Base-by-base conservation (phyloP, 768 basidiomycete species). In the Lyophyllum shimeji region DNA sequence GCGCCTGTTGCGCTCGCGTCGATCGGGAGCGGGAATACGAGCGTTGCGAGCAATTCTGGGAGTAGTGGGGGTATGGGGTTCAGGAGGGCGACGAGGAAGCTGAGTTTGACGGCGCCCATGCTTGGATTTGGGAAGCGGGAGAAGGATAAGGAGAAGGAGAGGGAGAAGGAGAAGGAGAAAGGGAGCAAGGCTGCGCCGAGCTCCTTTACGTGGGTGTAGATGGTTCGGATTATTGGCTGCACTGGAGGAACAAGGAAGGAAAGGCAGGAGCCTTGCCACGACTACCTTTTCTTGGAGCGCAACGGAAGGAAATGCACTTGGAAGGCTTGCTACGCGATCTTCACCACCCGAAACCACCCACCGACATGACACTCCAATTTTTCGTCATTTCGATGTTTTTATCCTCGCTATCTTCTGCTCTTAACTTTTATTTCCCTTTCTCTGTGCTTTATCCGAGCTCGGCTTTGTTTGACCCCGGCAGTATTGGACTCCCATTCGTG, bases 21-120 rank as follows among this genome's bases (percentile, higher is more conserved):
- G 33, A 52, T 58, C 21, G 55, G 52, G 23, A 47, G 34, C 42
- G 46, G 45, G 34, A 57, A 52, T 40, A 63, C 57, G 21, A 69
- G 57, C 48, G 61, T 59, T 31, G 56, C 53, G 39, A 63, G 60
- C 54, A 61, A 65, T 25, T 55, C 61, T 8, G 65, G 52, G 53
- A 67, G 64, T 39, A 58, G 48, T 20, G 49, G 48, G 13, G 37
- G n/a, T 47, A 39, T 20, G 17, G 50, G 63, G n/a, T 58, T 72
- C 54, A 81, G 73, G 64, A 71, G 73, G 40, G 74, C 82, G 56
- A 78, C 74, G 63, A 76, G 87, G 53, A 90, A 91, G 72, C 69
- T 91, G 70, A 91, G 89, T 67, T 67, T 90, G 54, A 79, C 79
- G 21, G 77, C 81, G 48, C 82, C 85, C 47, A 82, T 83, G 47